Conservation (phyloP, 805 yeast species). For the Torulaspora delbrueckii region DNA sequence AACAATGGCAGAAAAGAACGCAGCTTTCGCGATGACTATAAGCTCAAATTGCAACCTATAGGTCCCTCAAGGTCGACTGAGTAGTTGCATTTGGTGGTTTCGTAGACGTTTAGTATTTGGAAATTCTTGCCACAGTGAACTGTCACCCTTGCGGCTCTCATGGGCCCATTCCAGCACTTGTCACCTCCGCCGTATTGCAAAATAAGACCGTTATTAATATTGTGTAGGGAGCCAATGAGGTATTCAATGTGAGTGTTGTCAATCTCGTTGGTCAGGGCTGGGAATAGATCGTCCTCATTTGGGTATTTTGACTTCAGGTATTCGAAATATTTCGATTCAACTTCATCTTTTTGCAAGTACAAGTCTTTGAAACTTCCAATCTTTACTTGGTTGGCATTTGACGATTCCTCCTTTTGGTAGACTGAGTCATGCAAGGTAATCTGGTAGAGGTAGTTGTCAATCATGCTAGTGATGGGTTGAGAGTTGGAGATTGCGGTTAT, state of each 20-base stretch:
- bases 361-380: constrained; percentile 23
- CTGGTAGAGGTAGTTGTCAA: constrained; percentile 26
- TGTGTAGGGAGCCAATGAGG: constrained; percentile 31
- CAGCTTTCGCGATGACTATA: constrained; percentile 2
- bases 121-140: constrained; percentile 62
- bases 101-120: constrained; percentile 52
- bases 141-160: constrained; percentile 60
- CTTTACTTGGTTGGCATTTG: constrained; percentile 21
- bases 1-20: constrained; percentile 1
- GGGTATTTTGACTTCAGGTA: constrained; percentile 23
- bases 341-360: constrained; percentile 15
- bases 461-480: constrained; percentile 1
- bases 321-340: constrained; percentile 19
- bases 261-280: constrained; percentile 25
- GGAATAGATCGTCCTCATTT: constrained; percentile 21
- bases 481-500: constrained; percentile 4
- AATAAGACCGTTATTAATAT: constrained; percentile 33
- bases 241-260: constrained; percentile 15
- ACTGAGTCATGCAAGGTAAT: constrained; percentile 24
- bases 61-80: constrained; percentile 43
- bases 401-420: constrained; percentile 24
- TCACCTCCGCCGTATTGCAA: constrained; percentile 57
- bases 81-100: constrained; percentile 87
- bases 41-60: constrained; percentile 36
- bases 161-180: constrained; percentile 93